Conservation (phyloP, 495 filamentous ascomycete genomes). For the Cercophora sp. region DNA sequence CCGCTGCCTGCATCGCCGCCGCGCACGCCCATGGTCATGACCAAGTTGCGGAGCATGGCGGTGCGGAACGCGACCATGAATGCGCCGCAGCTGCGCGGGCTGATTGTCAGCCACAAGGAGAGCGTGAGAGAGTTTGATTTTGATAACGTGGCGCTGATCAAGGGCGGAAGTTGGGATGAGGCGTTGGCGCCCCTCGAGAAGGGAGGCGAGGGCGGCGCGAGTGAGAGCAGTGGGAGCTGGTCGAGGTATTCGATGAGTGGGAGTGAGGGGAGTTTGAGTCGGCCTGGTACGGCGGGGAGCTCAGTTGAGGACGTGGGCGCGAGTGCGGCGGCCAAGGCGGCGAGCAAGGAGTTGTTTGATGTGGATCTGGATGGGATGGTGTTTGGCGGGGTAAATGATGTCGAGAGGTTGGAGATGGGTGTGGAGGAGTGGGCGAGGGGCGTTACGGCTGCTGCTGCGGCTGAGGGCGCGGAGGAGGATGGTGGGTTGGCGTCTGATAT, state of each 20-base stretch:
- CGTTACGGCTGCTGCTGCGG: conserved; percentile 42
- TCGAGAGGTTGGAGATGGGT: conserved; percentile 27
- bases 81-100: conserved; percentile 58
- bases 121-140: conserved; percentile 69
- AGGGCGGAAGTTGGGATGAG: conserved; percentile 66
- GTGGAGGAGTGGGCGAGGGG: conserved; percentile 47
- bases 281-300: conserved; percentile 21
- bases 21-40: conserved; percentile 51
- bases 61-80: conserved; percentile 65
- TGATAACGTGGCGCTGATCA: conserved; percentile 60
- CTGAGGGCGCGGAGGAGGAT: conserved; percentile 18
- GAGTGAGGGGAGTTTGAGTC: conserved; percentile 17
- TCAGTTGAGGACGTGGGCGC: conserved; percentile 26
- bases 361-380: conserved; percentile 35
- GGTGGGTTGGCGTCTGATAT: conserved; percentile 37
- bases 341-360: conserved; percentile 38
- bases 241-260: conserved; percentile 33
- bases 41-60: conserved; percentile 56
- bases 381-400: conserved; percentile 33
- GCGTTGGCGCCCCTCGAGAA: conserved; percentile 65
- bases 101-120: conserved; percentile 57
- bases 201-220: too few species aligned
- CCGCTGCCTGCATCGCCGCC: conserved; percentile 42
- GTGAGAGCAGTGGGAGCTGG: conserved; percentile 35
- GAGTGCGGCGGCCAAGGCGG: conserved; percentile 40